Evolutionary conservation across 306 rosid species (phyloP).

Genomic region (Lithocarpus polystachyus): DNA sequence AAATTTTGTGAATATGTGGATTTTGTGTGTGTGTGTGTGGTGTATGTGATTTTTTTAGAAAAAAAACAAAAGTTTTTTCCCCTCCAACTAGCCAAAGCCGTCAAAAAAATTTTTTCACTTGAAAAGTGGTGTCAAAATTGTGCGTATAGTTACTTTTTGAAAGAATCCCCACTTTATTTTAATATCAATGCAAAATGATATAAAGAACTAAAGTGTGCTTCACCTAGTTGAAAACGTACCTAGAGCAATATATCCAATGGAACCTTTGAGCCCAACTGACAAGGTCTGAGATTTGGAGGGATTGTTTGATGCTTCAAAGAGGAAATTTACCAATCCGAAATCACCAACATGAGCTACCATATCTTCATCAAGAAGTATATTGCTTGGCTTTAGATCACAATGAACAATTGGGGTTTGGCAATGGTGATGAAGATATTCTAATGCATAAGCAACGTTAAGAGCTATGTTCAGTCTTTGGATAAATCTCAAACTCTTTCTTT

Average conservation of each 20-base stretch:
- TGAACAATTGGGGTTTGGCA: slow-evolving; percentile 9
- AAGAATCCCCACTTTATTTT: no score
- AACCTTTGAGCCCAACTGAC: slow-evolving; percentile 23
- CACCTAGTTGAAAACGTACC: not conserved
- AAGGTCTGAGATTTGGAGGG: not conserved
- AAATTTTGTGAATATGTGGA: not conserved
- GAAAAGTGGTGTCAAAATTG: no score
- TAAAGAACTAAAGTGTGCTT: no score
- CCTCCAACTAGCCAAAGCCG: no score
- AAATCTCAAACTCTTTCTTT: slow-evolving; percentile 13
- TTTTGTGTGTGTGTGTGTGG: no score
- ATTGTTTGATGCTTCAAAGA: slow-evolving; percentile 15
- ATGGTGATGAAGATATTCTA: not conserved
- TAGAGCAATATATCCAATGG: slow-evolving; percentile 32
- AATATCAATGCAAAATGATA: no score
- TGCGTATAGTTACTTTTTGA: not conserved
- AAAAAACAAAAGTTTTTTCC: not conserved
- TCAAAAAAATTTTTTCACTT: no score
- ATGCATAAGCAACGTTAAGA: not conserved
- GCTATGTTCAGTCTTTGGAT: not conserved
- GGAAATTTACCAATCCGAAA: slow-evolving; percentile 34
- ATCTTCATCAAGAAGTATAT: slow-evolving; percentile 27
- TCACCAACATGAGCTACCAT: slow-evolving; percentile 30
- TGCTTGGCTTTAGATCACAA: slow-evolving; percentile 40
- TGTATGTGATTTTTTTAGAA: not conserved